Evolutionary conservation across 306 rosid species (phyloP).

Genomic region (Mimosa bimucronata): DNA sequence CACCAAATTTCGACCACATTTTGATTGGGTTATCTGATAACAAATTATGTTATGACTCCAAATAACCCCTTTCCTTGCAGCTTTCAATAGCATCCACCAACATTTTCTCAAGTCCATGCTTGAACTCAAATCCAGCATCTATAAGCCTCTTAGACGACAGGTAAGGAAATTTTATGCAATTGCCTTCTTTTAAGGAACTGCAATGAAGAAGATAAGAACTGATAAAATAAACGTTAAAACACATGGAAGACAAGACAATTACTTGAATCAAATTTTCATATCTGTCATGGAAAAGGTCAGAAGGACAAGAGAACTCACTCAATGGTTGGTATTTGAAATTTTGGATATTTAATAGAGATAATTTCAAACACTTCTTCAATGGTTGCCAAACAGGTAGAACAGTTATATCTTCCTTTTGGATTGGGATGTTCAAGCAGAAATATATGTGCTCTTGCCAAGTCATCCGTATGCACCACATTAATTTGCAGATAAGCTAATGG

Average conservation of each 20-base stretch:
- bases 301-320: constrained; percentile 47
- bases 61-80: neutral
- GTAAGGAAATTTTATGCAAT: neutral
- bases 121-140: neutral
- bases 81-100: neutral
- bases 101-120: neutral
- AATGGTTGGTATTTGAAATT: constrained; percentile 20
- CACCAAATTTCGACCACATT: neutral
- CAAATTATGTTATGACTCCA: neutral
- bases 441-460: constrained; percentile 52
- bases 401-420: constrained; percentile 42
- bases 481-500: neutral
- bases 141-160: neutral
- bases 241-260: too few species aligned
- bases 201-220: neutral
- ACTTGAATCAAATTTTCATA: neutral
- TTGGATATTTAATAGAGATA: constrained; percentile 42
- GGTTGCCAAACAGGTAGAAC: constrained; percentile 39
- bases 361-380: constrained; percentile 27
- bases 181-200: neutral
- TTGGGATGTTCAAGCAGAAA: constrained; percentile 2
- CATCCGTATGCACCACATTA: constrained; percentile 57
- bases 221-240: neutral
- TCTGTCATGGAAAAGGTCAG: neutral
- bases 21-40: neutral